Evolutionary conservation across 768 basidiomycete genomes (phyloP).

Genomic region (Sistotremastrum suecicum): DNA sequence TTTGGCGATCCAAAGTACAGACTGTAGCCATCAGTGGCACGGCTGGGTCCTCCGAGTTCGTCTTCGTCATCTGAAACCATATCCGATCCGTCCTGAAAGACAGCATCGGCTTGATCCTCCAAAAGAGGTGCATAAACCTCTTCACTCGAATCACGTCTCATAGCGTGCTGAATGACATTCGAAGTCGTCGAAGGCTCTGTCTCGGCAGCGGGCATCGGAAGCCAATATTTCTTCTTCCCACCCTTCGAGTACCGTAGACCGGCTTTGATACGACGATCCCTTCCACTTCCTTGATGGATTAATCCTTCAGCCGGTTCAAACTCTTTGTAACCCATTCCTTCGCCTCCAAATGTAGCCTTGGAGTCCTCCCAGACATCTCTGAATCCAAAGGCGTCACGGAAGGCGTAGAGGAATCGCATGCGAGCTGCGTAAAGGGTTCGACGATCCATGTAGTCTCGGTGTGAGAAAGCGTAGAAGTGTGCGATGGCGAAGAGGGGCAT

Average conservation of each 20-base stretch:
- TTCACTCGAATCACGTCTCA: constrained; percentile 29
- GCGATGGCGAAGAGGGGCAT: constrained; percentile 96
- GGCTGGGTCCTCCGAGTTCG: constrained; percentile 15
- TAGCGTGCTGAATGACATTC: constrained; percentile 8
- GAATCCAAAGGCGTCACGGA: constrained; percentile 77
- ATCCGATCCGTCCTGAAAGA: constrained; percentile 53
- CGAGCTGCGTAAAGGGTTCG: constrained; percentile 59
- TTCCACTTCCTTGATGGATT: constrained; percentile 79
- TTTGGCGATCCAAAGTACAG: constrained; percentile 59
- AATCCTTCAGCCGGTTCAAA: constrained; percentile 93
- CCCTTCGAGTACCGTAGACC: constrained; percentile 85
- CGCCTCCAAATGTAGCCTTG: constrained; percentile 66
- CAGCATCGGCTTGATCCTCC: constrained; percentile 41
- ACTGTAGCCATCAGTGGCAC: constrained; percentile 23
- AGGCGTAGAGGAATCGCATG: constrained; percentile 77
- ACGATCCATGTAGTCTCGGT: constrained; percentile 73
- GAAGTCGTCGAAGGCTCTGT: constrained; percentile 14
- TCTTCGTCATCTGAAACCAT: constrained; percentile 21
- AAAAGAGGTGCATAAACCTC: constrained; percentile 70
- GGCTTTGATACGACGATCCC: constrained; percentile 78
- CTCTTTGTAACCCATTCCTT: constrained; percentile 89
- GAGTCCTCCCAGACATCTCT: constrained; percentile 82
- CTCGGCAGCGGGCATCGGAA: constrained; percentile 48
- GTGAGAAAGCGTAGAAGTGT: constrained; percentile 90
- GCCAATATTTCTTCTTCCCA: constrained; percentile 93